phyloP scores from a whole-genome alignment of 2,329 filamentous ascomycete species.

The Coccinonectria pachysandricola region DNA sequence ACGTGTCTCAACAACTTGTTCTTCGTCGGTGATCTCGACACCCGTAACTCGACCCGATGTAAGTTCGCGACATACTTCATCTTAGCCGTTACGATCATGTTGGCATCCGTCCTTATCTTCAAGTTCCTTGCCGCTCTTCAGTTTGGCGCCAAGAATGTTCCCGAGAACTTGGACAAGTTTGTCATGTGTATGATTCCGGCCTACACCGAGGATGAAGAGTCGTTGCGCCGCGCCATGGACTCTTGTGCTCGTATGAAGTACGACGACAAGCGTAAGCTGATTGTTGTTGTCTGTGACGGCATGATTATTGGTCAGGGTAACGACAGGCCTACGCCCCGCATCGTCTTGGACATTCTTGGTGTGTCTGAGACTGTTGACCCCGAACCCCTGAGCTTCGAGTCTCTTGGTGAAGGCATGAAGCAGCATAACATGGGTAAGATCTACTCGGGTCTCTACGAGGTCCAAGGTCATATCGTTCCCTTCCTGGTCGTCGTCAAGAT shows the following conservation, averaged over 20 bases:
- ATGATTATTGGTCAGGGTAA: conserved; percentile 99
- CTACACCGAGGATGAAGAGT: conserved; percentile 98
- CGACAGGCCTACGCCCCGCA: conserved; percentile 87
- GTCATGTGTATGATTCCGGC: conserved; percentile 95
- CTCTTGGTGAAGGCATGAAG: conserved; percentile 87
- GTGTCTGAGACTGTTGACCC: conserved; percentile 91
- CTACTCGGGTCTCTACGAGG: conserved; percentile 95
- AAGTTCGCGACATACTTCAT: conserved; percentile 84
- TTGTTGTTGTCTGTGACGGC: conserved; percentile 88
- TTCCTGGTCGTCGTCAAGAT: conserved; percentile 97
- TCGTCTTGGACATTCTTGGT: conserved; percentile 92
- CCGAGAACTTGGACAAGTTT: conserved; percentile 96
- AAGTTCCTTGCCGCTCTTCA: conserved; percentile 96
- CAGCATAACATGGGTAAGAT: conserved; percentile 99
- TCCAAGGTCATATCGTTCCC: conserved; percentile 94
- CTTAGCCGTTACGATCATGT: conserved; percentile 69
- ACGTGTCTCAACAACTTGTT: conserved; percentile 88
- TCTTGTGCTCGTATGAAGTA: conserved; percentile 93
- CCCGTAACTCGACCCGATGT: conserved; percentile 75
- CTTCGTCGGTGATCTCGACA: conserved; percentile 86
- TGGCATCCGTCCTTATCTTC: conserved; percentile 77
- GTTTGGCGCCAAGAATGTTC: conserved; percentile 81
- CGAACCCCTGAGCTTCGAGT: conserved; percentile 92
- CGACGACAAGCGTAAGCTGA: conserved; percentile 93
- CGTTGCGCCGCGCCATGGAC: conserved; percentile 90